These are phyloP conservation scores for Pseudophaeomoniella oleicola DNA, from an alignment of 2,329 filamentous ascomycete species.

Conservation along the genomic window DNA sequence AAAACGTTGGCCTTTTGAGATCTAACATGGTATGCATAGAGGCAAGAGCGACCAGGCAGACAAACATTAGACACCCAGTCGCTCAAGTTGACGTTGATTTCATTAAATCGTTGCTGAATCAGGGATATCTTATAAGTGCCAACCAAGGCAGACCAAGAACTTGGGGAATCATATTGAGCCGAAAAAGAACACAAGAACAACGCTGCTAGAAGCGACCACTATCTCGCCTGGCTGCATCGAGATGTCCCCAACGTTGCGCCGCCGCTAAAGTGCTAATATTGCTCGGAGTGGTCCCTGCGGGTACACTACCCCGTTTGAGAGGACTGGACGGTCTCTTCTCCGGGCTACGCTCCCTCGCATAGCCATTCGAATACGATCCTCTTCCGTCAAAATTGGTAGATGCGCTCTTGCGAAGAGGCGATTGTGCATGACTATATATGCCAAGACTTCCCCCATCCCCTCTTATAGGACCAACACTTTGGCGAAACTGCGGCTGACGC, in stretches of 20 bases:
- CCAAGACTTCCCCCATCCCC: constrained; percentile 67
- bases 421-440: constrained; percentile 64
- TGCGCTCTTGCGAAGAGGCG: constrained; percentile 66
- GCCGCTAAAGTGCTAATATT: constrained; percentile 18
- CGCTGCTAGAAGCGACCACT: constrained; percentile 14
- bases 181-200: not conserved
- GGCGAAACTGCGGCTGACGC: constrained; percentile 39
- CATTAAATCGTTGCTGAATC: too few species aligned
- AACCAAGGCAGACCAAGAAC: too few species aligned
- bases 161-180: constrained; percentile 1
- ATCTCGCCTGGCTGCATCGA: constrained; percentile 14
- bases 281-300: constrained; percentile 10
- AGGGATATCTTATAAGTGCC: too few species aligned
- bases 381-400: constrained; percentile 38
- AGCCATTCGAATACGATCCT: constrained; percentile 22
- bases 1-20: too few species aligned
- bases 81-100: too few species aligned
- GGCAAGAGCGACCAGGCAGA: too few species aligned
- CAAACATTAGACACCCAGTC: too few species aligned
- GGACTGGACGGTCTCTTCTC: constrained; percentile 24
- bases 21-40: too few species aligned
- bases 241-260: constrained; percentile 19
- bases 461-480: constrained; percentile 21
- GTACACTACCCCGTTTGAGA: constrained; percentile 26
- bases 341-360: constrained; percentile 23